Evolutionary conservation across 2,329 filamentous ascomycete genomes (phyloP).

Genomic region (Lecanoromycetidae sp.): DNA sequence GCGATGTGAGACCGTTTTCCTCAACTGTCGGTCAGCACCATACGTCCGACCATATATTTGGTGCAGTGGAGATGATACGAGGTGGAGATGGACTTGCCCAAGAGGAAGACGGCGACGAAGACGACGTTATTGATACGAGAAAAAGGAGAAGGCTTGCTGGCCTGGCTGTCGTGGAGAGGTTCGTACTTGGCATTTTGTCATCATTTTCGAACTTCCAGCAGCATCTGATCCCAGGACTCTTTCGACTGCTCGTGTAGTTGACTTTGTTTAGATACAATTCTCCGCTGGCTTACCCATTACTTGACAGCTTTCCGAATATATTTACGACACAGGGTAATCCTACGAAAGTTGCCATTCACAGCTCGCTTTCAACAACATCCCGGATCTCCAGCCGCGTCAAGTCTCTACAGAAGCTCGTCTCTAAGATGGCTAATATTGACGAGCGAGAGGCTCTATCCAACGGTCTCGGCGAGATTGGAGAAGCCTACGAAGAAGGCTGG

Average conservation of each 20-base stretch:
- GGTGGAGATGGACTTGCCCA: slow-evolving; percentile 12
- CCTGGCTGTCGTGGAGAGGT: slow-evolving; percentile 16
- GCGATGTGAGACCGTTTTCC: background rate
- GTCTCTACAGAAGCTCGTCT: slow-evolving; percentile 50
- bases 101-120: slow-evolving; percentile 8
- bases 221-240: background rate
- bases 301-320: slow-evolving; percentile 74
- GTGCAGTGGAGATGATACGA: slow-evolving; percentile 26
- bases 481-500: slow-evolving; percentile 70
- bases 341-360: slow-evolving; percentile 35
- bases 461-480: slow-evolving; percentile 66
- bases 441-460: slow-evolving; percentile 78
- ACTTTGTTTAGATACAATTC: slow-evolving; percentile 8
- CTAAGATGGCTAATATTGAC: slow-evolving; percentile 50
- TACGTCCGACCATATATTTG: slow-evolving; percentile 27
- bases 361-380: slow-evolving; percentile 60
- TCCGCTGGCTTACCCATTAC: slow-evolving; percentile 55
- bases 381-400: slow-evolving; percentile 59
- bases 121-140: slow-evolving; percentile 22
- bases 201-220: background rate
- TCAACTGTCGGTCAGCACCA: slow-evolving; percentile 1
- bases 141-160: slow-evolving; percentile 20
- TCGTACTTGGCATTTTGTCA: background rate
- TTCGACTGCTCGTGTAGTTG: too few species aligned
- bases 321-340: slow-evolving; percentile 39